A percentile compares a stretch with the other conserved stretches of the same genome.
phyloP scores from a whole-genome alignment of 2,329 filamentous ascomycete species.

The Nemania serpens region DNA sequence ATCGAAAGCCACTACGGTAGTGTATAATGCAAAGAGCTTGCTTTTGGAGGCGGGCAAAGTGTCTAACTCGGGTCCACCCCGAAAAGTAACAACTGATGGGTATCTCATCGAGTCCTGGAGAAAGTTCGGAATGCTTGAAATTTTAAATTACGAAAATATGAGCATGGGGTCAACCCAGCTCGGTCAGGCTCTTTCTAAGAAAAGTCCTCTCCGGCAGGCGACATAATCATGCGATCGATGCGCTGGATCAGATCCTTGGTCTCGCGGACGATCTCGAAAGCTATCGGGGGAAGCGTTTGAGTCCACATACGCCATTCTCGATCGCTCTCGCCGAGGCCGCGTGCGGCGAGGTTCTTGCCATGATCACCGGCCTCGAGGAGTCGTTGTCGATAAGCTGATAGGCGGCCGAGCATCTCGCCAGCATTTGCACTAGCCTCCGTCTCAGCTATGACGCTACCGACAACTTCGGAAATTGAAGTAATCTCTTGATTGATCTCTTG shows the following conservation, averaged over 20 bases:
- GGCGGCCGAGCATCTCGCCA: slow-evolving; percentile 57
- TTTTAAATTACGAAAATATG: slow-evolving; percentile 29
- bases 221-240: slow-evolving; percentile 47
- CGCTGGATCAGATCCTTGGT: slow-evolving; percentile 72
- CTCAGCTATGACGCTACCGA: slow-evolving; percentile 70
- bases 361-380: slow-evolving; percentile 67
- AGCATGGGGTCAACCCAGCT: slow-evolving; percentile 28
- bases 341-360: slow-evolving; percentile 61
- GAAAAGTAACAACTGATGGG: slow-evolving; percentile 25
- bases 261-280: slow-evolving; percentile 84
- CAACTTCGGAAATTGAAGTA: slow-evolving; percentile 69
- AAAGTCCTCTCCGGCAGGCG: slow-evolving; percentile 51
- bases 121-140: slow-evolving; percentile 21
- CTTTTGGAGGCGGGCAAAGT: slow-evolving; percentile 1
- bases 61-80: background rate
- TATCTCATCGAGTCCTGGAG: slow-evolving; percentile 26
- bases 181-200: slow-evolving; percentile 40
- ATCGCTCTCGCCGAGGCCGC: slow-evolving; percentile 56
- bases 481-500: slow-evolving; percentile 72
- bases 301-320: slow-evolving; percentile 67
- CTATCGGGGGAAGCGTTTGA: slow-evolving; percentile 76
- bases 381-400: slow-evolving; percentile 67
- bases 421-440: slow-evolving; percentile 62
- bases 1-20: slow-evolving; percentile 8
- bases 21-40: slow-evolving; percentile 11